These are phyloP conservation scores for Alternaria arbusti DNA, from an alignment of 2,329 filamentous ascomycete species.

Conservation along the genomic window DNA sequence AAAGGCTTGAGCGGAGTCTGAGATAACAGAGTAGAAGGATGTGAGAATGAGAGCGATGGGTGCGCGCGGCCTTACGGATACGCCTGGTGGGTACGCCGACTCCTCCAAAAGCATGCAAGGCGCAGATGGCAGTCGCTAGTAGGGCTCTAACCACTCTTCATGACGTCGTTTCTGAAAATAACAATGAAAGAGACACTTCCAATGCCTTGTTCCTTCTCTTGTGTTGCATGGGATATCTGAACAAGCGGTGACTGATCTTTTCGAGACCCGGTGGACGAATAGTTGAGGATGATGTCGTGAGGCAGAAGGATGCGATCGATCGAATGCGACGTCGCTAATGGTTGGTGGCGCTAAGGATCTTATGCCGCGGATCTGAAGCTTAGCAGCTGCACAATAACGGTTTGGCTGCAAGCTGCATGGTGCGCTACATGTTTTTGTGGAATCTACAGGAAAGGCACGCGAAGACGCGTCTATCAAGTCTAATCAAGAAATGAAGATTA, in stretches of 20 bases:
- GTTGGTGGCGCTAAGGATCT: conserved; percentile 8
- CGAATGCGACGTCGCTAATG: conserved; percentile 6
- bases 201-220: neutral
- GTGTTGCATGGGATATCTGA: neutral
- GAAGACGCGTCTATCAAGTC: neutral
- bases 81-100: neutral
- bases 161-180: neutral
- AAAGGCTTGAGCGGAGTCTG: neutral
- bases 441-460: neutral
- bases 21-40: neutral
- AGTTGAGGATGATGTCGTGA: neutral
- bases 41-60: neutral
- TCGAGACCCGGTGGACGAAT: neutral
- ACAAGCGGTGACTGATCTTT: neutral
- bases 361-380: conserved; percentile 10
- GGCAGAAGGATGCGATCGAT: conserved; percentile 8
- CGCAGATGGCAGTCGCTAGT: neutral
- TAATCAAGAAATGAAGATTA: neutral
- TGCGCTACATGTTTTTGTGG: neutral
- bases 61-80: neutral
- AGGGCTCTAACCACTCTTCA: neutral
- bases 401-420: neutral
- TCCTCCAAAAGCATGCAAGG: neutral
- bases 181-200: neutral
- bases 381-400: neutral